Base-by-base conservation (phyloP, 768 basidiomycete genomes). In the Suillus decipiens region DNA sequence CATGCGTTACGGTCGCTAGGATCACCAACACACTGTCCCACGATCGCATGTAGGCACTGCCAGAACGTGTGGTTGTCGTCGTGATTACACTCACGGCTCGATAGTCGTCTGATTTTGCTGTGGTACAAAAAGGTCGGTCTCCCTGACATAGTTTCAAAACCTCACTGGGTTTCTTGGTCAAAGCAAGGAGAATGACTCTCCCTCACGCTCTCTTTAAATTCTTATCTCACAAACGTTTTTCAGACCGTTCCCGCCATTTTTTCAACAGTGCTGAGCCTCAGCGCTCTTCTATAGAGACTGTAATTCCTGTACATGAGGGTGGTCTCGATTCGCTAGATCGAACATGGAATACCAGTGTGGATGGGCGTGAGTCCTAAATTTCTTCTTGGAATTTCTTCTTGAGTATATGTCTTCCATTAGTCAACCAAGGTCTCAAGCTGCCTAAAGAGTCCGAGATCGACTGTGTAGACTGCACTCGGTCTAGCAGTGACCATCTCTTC, bases 141-240 rank as follows among this genome's bases (percentile, higher is more conserved):
- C 17, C 5, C 6, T 31, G 22, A 19, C 17, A 12, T 12, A 10
- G 17, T 24, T 39, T 3, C 2, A 19, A 41, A 37, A 15, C 24
- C 36, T 24, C 37, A 11, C 28, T 28, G 10, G 15, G 5, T 41
- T 57, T 41, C 24, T 57, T 41, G 37, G 24, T 1, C 17, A 39
- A 39, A 57, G 56, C 24, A 24, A 56, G 9, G 39, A 56, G 24
- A 39, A 57, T 57, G 56, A 12, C 24, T 28, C 17, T 39, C 56
- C 24, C 56, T 57, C 56, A 57, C 55, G 2, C 55, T 57, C 37
- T 9, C 55, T 57, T 39, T 11, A 39, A 39, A 6, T 17, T 15
- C 22, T 55, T 28, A 57, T 19, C 37, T 39, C 55, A 28, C 37
- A 57, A 39, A 24, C 37, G 3, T 28, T 19, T 41, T 24, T 57